A percentile compares a stretch with the other conserved stretches of the same genome.
These are phyloP conservation scores for Phytopythium vexans DNA, from an alignment of 352 stramenopile genomes.

Conservation along the genomic window DNA sequence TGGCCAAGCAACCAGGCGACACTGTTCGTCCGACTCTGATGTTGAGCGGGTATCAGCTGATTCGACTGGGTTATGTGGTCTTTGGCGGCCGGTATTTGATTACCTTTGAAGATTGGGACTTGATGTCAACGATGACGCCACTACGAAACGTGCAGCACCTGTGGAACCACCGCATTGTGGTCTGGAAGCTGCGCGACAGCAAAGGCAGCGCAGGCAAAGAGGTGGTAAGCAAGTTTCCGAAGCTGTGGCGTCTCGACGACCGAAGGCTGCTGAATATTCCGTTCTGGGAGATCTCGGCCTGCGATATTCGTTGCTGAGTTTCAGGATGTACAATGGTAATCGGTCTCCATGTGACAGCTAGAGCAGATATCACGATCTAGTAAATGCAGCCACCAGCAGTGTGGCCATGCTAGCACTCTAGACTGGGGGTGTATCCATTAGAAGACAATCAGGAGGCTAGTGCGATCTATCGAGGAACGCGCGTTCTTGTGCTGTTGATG, in stretches of 20 bases:
- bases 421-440: no score
- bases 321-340: not conserved
- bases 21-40: not conserved
- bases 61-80: constrained; percentile 12
- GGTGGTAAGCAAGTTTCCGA: constrained; percentile 3
- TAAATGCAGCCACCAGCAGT: no score
- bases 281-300: constrained; percentile 9
- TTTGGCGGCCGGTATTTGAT: constrained; percentile 8
- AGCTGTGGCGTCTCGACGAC: constrained; percentile 9
- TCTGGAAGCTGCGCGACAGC: constrained; percentile 4
- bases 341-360: no score
- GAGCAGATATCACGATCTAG: no score
- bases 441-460: no score
- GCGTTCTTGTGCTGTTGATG: no score
- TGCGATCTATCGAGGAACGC: no score
- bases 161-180: constrained; percentile 12
- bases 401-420: no score
- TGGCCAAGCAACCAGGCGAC: not conserved
- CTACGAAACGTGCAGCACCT: constrained; percentile 5
- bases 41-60: constrained; percentile 10
- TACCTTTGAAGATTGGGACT: constrained; percentile 8
- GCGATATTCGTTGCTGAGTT: constrained; percentile 4
- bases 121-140: constrained; percentile 1
- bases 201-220: not conserved
- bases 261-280: not conserved